Evolutionary conservation across 2,329 filamentous ascomycete species (phyloP), one percentile per base, ranked within the genome.

Genomic region (Phyllosticta capitalensis): DNA sequence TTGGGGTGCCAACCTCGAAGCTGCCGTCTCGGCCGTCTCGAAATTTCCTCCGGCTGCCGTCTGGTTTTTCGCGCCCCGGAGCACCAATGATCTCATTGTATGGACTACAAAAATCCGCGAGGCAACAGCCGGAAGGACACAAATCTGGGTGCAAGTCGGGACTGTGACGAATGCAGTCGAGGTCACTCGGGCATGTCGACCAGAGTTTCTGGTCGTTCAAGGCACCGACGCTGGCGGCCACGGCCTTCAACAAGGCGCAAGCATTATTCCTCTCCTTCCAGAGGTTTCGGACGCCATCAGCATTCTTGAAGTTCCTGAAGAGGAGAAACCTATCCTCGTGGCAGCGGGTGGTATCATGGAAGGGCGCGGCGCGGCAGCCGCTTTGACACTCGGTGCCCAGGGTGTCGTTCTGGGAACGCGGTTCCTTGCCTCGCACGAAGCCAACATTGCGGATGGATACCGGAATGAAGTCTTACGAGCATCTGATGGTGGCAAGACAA

Each of bases 211-310:
- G 1, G 81, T 87, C 6, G 76, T 82, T 5, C 85, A 87, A 69
- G 84, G 85, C 2, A 75, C 77, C 5, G 85, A 87, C 69, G 84
- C 84, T 0, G 84, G 84, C 7, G 85, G 85, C 0, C 84, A 87
- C 66, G 83, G 85, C 62, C 79, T 82, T 52, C 74, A 75, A 0
- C 70, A 72, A 21, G 82, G 81, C 3, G 78, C 80, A 2, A 78
- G 83, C 5, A 71, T 87, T 1, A 69, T 86, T 3, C 74, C 77
- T 2, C 69, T 87, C 3, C 68, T 87, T 45, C 83, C 83, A 0
- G 84, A 87, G 70, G 76, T 84, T 9, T 71, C 69, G 54, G 77
- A 78, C 60, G 74, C 79, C 58, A 63, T 85, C 17, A 54, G 64
- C 0, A 70, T 65, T 4, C 68, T 66, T 22, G 4, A 24, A 12